Base-by-base conservation (phyloP, 495 filamentous ascomycete genomes). In the Saxophila tyrrhenica region DNA sequence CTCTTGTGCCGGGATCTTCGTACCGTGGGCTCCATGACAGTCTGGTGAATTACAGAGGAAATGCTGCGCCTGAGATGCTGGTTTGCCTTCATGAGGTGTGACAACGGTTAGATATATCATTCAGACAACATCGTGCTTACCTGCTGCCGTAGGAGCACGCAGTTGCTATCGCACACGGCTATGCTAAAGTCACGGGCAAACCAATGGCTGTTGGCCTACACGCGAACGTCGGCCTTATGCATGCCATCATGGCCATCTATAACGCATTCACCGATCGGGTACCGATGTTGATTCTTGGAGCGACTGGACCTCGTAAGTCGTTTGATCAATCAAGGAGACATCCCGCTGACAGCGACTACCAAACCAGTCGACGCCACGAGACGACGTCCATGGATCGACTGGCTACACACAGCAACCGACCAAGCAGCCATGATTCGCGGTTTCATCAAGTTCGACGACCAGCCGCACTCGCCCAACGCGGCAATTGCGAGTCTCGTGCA, bases 81-180 rank as follows among this genome's bases (percentile, higher is more conserved):
- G 24, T 62, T 15, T 58, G 55, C 44, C 44, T 62, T 44, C 59
- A 62, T 46, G 59, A 62, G 41, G 41, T 44, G 17, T 21, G 5
- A 44, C 41, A 35, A 13, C 13, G 7, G 29, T 9, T 44, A 9
- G 16, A 44, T 5, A n/a, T n/a, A 21, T 44, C 9, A 21, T 7
- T 5, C 19, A 44, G n/a, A 44, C 15, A n/a, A n/a, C 15, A 44
- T 17, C 7, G 7, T 21, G 41, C 41, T 44, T 3, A 44, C 19
- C 5, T 5, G 3, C 3, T 7, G 5, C 3, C 41, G 17, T 17
- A 44, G 44, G 59, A 62, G 35, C 59, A 62, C 32, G 32, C 55
- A n/a, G 52, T 62, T 32, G 23, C 59, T 22, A 62, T 62, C 38
- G 59, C 59, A 9, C 59, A 62, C 29, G 59, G 59, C 17, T 62